Evolutionary conservation across 805 yeast species (phyloP), one percentile per base, ranked within the genome.

Genomic region (Isabelozyma rhagii): DNA sequence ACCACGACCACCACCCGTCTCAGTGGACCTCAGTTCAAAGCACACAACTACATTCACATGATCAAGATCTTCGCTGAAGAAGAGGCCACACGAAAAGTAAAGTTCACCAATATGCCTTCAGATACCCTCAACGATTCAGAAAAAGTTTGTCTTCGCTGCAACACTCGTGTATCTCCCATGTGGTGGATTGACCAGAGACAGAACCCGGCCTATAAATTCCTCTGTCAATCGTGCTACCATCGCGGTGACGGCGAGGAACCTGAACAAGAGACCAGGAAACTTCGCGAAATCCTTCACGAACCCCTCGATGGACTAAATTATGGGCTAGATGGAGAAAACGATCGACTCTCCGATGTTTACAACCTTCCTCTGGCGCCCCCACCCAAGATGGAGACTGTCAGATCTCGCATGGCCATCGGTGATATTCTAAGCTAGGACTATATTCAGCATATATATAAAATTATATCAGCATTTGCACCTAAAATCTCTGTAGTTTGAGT

Each of bases 221-320:
- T 58, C 2, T 72, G 77, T 45, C 75, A 71, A 46, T 55, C 62
- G 9, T 72, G 77, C 48, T 61, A 64, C 48, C 70, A 66, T 45
- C 46, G 47, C 17, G 51, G 48, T 27, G 51, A 54, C 13, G n/a
- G 10, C 36, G 56, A 51, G 0, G 51, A 49, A 4, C 55, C 47
- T 1, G 51, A 44, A 8, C 43, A 39, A 15, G 64, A 57, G 25
- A 61, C 59, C 5, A 41, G 51, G 47, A 51, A 53, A 13, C 60
- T 66, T 15, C 40, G 60, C 8, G 62, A 62, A 25, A 34, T 59
- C 6, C 55, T 72, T 14, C 57, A 58, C 31, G 58, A 60, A 43
- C 74, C 74, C 3, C 51, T 73, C 13, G 54, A 52, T 28, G 77
- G 74, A 1, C 61, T 56, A 10, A 55, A 58, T 14, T 71, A 66